These are phyloP conservation scores for Russula foetens DNA, from an alignment of 768 basidiomycete species.

Conservation along the genomic window DNA sequence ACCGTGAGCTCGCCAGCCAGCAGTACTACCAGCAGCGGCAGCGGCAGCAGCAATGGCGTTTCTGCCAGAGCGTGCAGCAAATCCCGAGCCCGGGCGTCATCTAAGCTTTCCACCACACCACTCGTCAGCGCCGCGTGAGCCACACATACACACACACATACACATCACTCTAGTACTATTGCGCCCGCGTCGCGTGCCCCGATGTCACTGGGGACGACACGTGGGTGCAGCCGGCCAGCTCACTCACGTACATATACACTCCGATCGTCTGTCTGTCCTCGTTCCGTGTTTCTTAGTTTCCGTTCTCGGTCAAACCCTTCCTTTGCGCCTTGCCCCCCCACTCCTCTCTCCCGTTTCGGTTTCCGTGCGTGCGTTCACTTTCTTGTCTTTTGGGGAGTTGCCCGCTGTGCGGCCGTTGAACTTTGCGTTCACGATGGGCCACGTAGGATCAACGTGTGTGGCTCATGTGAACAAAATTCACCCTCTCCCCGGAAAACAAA, in stretches of 20 bases:
- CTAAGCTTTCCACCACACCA: neutral
- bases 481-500: neutral
- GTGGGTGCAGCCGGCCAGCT: neutral
- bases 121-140: neutral
- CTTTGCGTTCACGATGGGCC: neutral
- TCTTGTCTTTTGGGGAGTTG: neutral
- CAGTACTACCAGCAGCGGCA: too few species aligned
- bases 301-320: neutral
- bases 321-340: too few species aligned
- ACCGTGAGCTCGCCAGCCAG: neutral
- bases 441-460: neutral
- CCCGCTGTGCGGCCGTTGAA: neutral
- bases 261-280: neutral
- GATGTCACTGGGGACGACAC: neutral
- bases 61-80: slow-evolving; percentile 13
- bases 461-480: neutral
- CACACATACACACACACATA: too few species aligned
- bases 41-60: too few species aligned
- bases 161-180: neutral
- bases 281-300: neutral
- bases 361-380: neutral
- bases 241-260: too few species aligned
- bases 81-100: slow-evolving; percentile 10
- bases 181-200: neutral
- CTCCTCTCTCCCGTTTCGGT: neutral